A percentile compares a stretch with the other conserved stretches of the same genome.
These are phyloP conservation scores for Chloroidium sp. DNA, from an alignment of 163 green algal species.

Conservation along the genomic window DNA sequence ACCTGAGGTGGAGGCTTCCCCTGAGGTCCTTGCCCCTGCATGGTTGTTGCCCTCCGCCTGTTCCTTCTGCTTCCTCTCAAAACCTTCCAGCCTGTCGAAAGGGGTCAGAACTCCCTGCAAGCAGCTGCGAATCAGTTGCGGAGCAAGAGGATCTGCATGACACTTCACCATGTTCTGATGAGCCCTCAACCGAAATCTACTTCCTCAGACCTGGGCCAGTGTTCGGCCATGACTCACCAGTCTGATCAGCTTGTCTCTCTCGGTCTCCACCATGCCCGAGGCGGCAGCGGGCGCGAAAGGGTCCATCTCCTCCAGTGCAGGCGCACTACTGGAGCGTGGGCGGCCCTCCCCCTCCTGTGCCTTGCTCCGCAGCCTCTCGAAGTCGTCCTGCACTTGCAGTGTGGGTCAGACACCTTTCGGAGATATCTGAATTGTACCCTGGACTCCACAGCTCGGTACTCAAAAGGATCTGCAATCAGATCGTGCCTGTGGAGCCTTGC, in stretches of 20 bases:
- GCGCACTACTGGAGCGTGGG: neutral
- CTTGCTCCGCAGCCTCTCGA: too few relatives aligned
- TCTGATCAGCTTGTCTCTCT: conserved; percentile 80
- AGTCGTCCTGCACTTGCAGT: too few relatives aligned
- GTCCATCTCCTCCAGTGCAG: conserved; percentile 4
- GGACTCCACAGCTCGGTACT: too few relatives aligned
- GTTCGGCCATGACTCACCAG: conserved; percentile 15
- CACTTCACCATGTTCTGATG: too few relatives aligned
- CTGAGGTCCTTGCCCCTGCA: neutral
- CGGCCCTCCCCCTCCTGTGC: too few relatives aligned
- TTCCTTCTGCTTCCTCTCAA: conserved; percentile 41
- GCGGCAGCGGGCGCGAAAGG: neutral
- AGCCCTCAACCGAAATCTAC: too few relatives aligned
- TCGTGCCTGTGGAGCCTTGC: neutral
- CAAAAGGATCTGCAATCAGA: too few relatives aligned
- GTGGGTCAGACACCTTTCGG: too few relatives aligned
- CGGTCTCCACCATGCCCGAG: conserved; percentile 64
- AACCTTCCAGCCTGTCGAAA: conserved; percentile 76
- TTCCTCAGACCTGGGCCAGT: too few relatives aligned
- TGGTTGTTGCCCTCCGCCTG: neutral
- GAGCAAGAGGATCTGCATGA: too few relatives aligned
- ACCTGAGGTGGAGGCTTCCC: conserved; percentile 6
- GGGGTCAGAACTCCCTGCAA: conserved; percentile 75
- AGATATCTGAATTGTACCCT: too few relatives aligned
- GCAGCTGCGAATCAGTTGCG: neutral